Base-by-base conservation (phyloP, 2,329 filamentous ascomycete species). In the Phialophora expanda region DNA sequence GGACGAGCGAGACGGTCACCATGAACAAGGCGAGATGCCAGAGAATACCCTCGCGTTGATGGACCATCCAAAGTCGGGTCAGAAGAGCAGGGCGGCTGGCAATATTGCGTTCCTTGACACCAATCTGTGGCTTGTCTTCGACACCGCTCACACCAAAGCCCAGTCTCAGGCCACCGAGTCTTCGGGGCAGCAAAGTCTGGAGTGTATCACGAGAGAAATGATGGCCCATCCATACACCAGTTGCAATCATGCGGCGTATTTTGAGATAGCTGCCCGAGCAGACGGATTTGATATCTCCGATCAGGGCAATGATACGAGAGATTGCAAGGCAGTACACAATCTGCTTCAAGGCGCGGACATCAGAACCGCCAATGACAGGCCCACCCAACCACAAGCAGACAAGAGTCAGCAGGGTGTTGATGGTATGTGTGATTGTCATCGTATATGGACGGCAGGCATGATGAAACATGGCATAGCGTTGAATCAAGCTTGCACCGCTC, bases 181-280 rank as follows among this genome's bases (percentile, higher is more conserved):
- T 20, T 48, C 50, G 50, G 2, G 69, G 61, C 6, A 71, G 24
- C 24, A 69, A 32, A 24, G 51, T 67, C 32, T 62, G 57, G n/a
- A 69, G n/a, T 20, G 59, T 58, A 34, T 67, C 69, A 6, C 63
- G 62, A 26, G 69, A 58, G 57, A 71, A 69, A 54, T 71, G 69
- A 30, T 68, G 58, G 22, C 65, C 64, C 32, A 67, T 44, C 69
- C 69, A 71, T 20, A 60, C 66, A 24, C 64, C 62, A 17, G 65
- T 69, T n/a, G 65, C 66, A 24, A 62, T 46, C 7, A 64, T 67
- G 24, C 69, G 56, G 41, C 65, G 65, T 51, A 63, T 22, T 58
- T 50, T 51, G 30, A 62, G 56, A 57, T 55, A 34, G 56, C 28
- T 41, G 11, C 38, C 20, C 11, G 44, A 22, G 53, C 55, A 48